Evolutionary conservation across 2,329 filamentous ascomycete species (phyloP).

Genomic region (Pleoardoris graminearum): DNA sequence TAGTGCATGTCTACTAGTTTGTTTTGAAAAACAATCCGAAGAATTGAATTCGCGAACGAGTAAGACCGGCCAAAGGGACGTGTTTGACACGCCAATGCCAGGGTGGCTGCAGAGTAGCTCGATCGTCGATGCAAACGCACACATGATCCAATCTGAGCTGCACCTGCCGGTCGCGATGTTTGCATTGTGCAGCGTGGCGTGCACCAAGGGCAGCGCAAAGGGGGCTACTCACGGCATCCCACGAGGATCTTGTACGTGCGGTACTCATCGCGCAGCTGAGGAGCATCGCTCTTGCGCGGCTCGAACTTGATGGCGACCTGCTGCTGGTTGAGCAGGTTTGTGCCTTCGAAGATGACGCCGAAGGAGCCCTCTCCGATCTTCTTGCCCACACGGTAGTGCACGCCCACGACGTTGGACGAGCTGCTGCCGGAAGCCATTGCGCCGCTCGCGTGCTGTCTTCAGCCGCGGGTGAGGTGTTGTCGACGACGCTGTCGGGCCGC

Average conservation of each 20-base stretch:
- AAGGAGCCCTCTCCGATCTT: conserved; percentile 99
- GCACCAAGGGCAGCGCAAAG: conserved; percentile 16
- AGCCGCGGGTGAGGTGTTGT: conserved; percentile 9
- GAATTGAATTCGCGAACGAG: neutral
- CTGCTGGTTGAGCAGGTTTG: conserved; percentile 97
- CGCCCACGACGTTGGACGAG: conserved; percentile 95
- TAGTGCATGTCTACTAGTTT: conserved; percentile 27
- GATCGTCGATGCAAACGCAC: neutral
- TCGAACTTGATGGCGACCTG: conserved; percentile 99
- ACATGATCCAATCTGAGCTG: neutral
- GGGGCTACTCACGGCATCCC: conserved; percentile 82
- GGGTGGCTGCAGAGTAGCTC: neutral
- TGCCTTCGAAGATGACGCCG: conserved; percentile 98
- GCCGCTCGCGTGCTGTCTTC: conserved; percentile 5
- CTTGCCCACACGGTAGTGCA: conserved; percentile 98
- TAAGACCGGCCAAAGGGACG: neutral
- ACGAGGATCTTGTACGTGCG: conserved; percentile 99
- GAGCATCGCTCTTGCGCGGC: conserved; percentile 97
- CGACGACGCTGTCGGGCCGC: conserved; percentile 13
- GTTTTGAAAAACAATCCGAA: neutral
- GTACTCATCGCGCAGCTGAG: conserved; percentile 96
- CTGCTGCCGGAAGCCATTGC: conserved; percentile 85
- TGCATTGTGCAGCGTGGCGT: neutral
- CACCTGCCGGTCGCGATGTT: neutral
- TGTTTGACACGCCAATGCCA: neutral